Evolutionary conservation across 1,284 basidiomycete genomes (phyloP), one percentile per base, ranked within the genome.

Genomic region (Phaffia rhodozyma): DNA sequence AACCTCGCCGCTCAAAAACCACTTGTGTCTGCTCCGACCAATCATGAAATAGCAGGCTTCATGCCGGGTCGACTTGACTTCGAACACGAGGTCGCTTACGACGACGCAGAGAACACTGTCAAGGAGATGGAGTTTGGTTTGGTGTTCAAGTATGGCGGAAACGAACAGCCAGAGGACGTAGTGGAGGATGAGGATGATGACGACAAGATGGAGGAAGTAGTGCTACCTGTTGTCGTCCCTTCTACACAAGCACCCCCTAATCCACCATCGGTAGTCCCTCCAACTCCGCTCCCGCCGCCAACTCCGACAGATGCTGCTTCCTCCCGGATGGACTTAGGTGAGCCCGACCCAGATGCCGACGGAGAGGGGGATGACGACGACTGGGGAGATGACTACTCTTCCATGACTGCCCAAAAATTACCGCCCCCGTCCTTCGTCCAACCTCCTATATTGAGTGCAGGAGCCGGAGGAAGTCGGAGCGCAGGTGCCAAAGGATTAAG

Each of bases 41-140:
- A 92, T 34, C 96, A 97, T 75, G 96, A 98, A 77, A 82, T 98
- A 52, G 85, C 85, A 16, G 89, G 88, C 0, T 97, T 88, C 77
- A 88, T 98, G 76, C 94, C 94, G 7, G 94, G 94, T 23, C 86
- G 96, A 54, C 81, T 98, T 58, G 94, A 98, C 75, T 98, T 98
- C 73, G 96, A 98, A 74, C 89, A 91, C 69, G 96, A 98, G 76
- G 78, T 91, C 23, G 94, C 97, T 73, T 93, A 96, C 73, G 75
- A 78, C 64, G 92, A 97, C 48, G 94, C 94, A 0, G 94, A 98
- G 73, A 86, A 93, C 71, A 78, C 91, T 1, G 87, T 97, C 69
- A 98, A 97, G 76, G 92, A 98, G 72, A 81, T 98, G 69, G 93
- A 97, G 73, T 97, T 97, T 71, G 94, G 91, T 2, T 78, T 90